Evolutionary conservation across 768 basidiomycete species (phyloP), one percentile per base, ranked within the genome.

Genomic region (Rhodotorula toruloides): DNA sequence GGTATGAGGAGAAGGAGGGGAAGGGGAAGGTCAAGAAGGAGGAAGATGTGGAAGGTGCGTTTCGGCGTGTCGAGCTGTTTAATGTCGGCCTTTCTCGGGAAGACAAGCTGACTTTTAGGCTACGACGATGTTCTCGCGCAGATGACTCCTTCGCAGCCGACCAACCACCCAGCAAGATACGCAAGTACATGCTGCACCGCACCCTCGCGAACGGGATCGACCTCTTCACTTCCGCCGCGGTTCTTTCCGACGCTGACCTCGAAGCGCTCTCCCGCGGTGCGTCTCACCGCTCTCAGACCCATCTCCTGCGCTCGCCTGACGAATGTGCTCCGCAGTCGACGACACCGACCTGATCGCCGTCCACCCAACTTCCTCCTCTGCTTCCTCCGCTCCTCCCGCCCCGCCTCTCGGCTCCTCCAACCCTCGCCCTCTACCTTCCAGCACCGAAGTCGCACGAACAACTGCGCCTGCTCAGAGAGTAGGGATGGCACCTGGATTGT

Each of bases 181-280:
- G 53, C 6, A 57, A 57, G 36, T 67, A 67, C 37, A 61, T 67
- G 60, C 58, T 67, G 29, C 65, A 67, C 47, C 47, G 65, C n/a
- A 44, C 55, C 5, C 60, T 61, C 16, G 39, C 55, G 29, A 61
- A 49, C 21, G 65, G 60, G 13, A 55, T 46, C 21, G 65, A 67
- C 50, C 44, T 67, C 22, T 67, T 67, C 39, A 67, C 65, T n/a
- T 57, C 54, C 25, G 60, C 65, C 1, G 60, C 65, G 4, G 42
- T 67, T 40, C 37, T 67, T 2, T 46, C 40, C 9, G 65, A 61
- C 19, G 21, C 36, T 4, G 65, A 67, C 22, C 42, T 67, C 34
- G 55, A 52, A 9, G 40, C 57, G 29, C 10, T 67, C 12, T 29
- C 55, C 0, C 2, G 21, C 0, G 17, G 59, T 67, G 40, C 31